Conservation (phyloP, 129 eudicot genomes). For the Escallonia herrerae region DNA sequence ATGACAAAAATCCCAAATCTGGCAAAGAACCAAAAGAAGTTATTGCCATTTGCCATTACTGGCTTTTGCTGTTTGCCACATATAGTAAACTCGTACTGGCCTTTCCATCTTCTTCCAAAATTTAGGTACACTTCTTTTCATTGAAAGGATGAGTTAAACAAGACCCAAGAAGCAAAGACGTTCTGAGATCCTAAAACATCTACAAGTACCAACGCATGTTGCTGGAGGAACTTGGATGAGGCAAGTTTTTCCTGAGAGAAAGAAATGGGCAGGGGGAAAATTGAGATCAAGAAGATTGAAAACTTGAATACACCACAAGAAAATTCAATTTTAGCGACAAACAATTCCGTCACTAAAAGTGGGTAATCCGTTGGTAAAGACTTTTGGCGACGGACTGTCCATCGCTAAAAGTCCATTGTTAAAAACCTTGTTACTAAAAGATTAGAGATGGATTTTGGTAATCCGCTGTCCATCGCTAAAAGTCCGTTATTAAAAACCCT, state of each 20-base stretch:
- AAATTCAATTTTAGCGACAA: too few relatives aligned
- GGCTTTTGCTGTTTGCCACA: slow-evolving; percentile 17
- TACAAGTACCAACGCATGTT: slow-evolving; percentile 18
- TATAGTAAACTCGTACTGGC: slow-evolving; percentile 28
- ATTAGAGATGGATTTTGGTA: too few relatives aligned
- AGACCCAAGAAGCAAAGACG: slow-evolving; percentile 15
- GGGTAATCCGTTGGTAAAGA: too few relatives aligned
- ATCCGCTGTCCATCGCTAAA: too few relatives aligned
- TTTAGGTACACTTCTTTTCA: slow-evolving; percentile 35
- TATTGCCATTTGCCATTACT: slow-evolving; percentile 1
- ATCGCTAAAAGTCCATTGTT: too few relatives aligned
- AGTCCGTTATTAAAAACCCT: too few relatives aligned
- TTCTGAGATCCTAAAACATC: background rate
- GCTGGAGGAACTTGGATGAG: background rate
- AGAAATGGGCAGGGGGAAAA: slow-evolving; percentile 75
- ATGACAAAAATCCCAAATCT: slow-evolving; percentile 9
- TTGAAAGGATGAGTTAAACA: too few relatives aligned
- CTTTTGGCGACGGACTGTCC: too few relatives aligned
- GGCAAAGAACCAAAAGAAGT: slow-evolving; percentile 23
- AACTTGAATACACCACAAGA: too few relatives aligned
- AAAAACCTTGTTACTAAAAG: too few relatives aligned
- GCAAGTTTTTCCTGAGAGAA: background rate
- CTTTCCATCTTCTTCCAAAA: slow-evolving; percentile 34
- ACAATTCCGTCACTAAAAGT: too few relatives aligned
- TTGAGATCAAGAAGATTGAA: slow-evolving; percentile 80